Base-by-base conservation (phyloP, 164 flowering plant genomes). In the Taxillus chinensis region DNA sequence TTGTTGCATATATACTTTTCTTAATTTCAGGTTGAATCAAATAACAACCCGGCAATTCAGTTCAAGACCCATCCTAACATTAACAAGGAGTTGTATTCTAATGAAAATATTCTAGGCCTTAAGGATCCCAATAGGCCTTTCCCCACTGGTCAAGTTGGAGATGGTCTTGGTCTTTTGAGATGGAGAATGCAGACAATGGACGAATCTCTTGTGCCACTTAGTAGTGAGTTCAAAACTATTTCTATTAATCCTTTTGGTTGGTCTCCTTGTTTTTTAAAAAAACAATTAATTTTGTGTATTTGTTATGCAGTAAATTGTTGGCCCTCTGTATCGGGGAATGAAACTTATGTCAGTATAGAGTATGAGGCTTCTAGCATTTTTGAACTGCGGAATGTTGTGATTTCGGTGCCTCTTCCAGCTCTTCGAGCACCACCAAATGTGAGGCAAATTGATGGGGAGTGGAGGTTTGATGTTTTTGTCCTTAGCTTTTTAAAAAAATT, bases 41-140 rank as follows among this genome's bases (percentile, higher is more conserved):
- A 86, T 39, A 86, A 74, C 4, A 85, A 86, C 81, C 80, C 85
- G 7, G 81, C 79, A 66, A 72, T 95, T 62, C 70, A 83, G 59
- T 95, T 86, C 79, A 95, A 91, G 74, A 87, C 98, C 7, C 99
- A 95, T 51, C 99, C 98, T 57, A 91, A 95, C 74, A 90, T 95
- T 74, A 95, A 91, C 85, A 95, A 80, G 63, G 99, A 95, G 66
- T 73, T 95, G 55, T 95, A 84, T 72, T 71, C 87, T 48, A 83
- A 72, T 77, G 93, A 87, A 70, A 89, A 83, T 72, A 83, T 91
- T 73, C 78, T 95, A 58, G 96, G 99, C 56, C 75, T 84, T 65
- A 91, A 83, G 82, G 96, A 95, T 64, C 91, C 96, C 41, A 85
- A 78, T 57, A 79, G 96, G 73, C 93, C 98, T 62, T 95, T 91